phyloP scores from a whole-genome alignment of 352 stramenopile species.

The Blastocystis sp. region DNA sequence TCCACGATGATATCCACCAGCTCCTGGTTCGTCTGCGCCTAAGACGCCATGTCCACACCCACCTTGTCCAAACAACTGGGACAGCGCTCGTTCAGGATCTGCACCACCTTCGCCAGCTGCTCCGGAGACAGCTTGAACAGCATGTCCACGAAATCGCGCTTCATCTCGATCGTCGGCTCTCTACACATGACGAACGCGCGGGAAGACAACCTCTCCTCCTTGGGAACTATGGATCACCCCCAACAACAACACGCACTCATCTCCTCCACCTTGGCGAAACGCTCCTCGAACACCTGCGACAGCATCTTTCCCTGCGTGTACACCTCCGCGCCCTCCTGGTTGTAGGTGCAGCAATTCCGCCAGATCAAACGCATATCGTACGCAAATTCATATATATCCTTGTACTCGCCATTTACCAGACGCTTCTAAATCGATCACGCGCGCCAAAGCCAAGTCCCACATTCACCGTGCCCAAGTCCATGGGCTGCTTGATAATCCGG shows the following conservation, averaged over 20 bases:
- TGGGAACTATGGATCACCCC: conserved; percentile 6
- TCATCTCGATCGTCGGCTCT: conserved; percentile 79
- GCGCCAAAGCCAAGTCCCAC: neutral
- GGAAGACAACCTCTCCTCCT: neutral
- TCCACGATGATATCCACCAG: conserved; percentile 84
- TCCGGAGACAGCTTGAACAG: conserved; percentile 81
- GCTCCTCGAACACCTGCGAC: conserved; percentile 82
- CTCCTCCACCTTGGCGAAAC: conserved; percentile 71
- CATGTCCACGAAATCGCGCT: conserved; percentile 82
- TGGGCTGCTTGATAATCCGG: conserved; percentile 71
- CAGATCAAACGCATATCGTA: conserved; percentile 71
- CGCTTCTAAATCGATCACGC: conserved; percentile 44
- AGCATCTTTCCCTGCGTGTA: conserved; percentile 81
- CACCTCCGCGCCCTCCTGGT: conserved; percentile 81
- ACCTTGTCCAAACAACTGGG: conserved; percentile 81
- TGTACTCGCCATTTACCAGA: conserved; percentile 69
- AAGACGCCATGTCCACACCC: neutral
- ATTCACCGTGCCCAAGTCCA: conserved; percentile 71
- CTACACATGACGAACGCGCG: conserved; percentile 69
- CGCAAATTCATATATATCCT: conserved; percentile 70
- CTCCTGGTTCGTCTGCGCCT: conserved; percentile 76
- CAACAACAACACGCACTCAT: conserved; percentile 1
- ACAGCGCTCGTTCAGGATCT: conserved; percentile 81
- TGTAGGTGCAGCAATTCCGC: conserved; percentile 72
- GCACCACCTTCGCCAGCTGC: conserved; percentile 78